Base-by-base conservation (phyloP, 2,329 filamentous ascomycete species). In the Metarhizium sp. region DNA sequence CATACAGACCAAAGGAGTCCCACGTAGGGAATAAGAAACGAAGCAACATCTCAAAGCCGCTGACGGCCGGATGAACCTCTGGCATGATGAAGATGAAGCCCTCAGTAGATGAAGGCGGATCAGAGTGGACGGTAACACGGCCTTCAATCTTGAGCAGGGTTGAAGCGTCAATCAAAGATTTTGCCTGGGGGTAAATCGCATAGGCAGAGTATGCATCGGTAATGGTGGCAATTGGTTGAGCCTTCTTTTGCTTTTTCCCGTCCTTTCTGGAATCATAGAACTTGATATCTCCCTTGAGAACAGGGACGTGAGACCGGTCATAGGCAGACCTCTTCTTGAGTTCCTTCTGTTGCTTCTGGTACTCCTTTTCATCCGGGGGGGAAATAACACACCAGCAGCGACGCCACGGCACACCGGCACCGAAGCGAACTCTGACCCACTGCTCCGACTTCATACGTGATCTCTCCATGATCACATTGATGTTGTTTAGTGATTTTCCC, bases 51-150 rank as follows among this genome's bases (percentile, higher is more conserved):
- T 97, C 94, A 62, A 97, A 96, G 0, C 94, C 94, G 54, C 84
- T 88, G 13, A 99, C 88, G 18, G 90, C 92, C n/a, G 92, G 87
- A 64, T 90, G 90, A 1, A 87, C 82, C 69, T 99, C 94, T 4
- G 94, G 94, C 92, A 99, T 96, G 62, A 97, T 86, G 66, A 99
- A 99, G 4, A 99, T 90, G 64, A 96, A 96, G 0, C 94, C 94
- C 68, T 99, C 94, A 0, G 87, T 88, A 2, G 84, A 84, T 0
- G 87, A 86, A 29, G 90, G 84, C 8, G 88, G 85, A 13, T 85
- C 81, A 0, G 87, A 86, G 71, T 96, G 91, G 43, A 96, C 89
- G 0, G 88, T 91, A 58, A 99, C 90, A 59, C 84, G 84, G 10
- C 92, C 94, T 72, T 99, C 94, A 32, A 99, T 81, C 71, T 99